Evolutionary conservation across 306 rosid species (phyloP), one percentile per base, ranked within the genome.

Genomic region (Dryas drummondii): DNA sequence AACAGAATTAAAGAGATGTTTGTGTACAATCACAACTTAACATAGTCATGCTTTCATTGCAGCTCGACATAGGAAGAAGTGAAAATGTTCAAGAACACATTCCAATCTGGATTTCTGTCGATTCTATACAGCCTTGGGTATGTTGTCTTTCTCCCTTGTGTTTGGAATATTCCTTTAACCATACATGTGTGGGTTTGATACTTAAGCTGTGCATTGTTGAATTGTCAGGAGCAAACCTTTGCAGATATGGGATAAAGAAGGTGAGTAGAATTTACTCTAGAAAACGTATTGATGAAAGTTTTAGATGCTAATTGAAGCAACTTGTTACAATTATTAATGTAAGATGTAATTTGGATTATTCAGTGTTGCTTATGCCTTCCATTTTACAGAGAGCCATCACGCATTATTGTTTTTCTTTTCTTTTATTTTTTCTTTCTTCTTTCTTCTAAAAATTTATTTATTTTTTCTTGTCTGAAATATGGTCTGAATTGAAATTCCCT

Each of bases 211-310:
- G 41, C 15, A 8, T 76, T 75, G 16, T 51, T 68, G 58, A 52
- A 62, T 77, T 13, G 49, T 40, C 59, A 94, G 97, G 97, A 94
- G 97, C 86, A 94, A 94, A 75, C 99, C 99, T 60, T 76, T 94
- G 78, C 99, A 90, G 96, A 94, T 94, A 79, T 92, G 98, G 97
- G 99, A 94, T 77, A 94, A 94, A 85, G 99, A 94, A 92, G 97
- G 97, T 91, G 64, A 56, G 59, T 67, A 10, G 55, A 15, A 85
- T 74, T 50, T n/a, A 41, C 70, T 46, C 8, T 46, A 15, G 70
- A 16, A 40, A 10, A 40, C 17, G 14, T 11, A 0, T 9, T 51
- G 9, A 40, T 40, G 26, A 17, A 41, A 57, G 54, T 41, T 17
- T 1, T 7, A n/a, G 10, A 13, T 56, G 65, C 76, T 13, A 42